A percentile compares a stretch with the other conserved stretches of the same genome.
These are phyloP conservation scores for Dothiorella sarmentorum DNA, from an alignment of 2,329 filamentous ascomycete species.

Conservation along the genomic window DNA sequence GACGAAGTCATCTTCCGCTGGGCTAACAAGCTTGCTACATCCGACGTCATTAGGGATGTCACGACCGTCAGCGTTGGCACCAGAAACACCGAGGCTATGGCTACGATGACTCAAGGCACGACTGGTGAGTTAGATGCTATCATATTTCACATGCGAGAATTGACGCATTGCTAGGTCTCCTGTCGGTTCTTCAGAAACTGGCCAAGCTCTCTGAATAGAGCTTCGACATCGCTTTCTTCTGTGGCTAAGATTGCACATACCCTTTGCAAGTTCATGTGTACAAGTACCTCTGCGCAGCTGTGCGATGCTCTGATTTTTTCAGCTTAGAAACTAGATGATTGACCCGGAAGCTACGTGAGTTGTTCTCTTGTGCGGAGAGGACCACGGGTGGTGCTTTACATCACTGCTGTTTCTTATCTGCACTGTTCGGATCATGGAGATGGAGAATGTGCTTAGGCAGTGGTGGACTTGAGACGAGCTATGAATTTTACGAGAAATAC, in stretches of 20 bases:
- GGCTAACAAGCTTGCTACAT: slow-evolving; percentile 72
- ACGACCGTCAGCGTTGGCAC: slow-evolving; percentile 83
- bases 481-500: not conserved
- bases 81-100: slow-evolving; percentile 81
- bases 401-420: not conserved
- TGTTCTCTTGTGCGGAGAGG: not conserved
- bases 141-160: slow-evolving; percentile 13
- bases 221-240: not conserved
- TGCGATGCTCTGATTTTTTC: not conserved
- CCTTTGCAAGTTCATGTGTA: not conserved
- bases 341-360: not conserved
- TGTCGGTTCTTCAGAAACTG: slow-evolving; percentile 53
- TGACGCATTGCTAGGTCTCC: slow-evolving; percentile 40
- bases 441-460: not conserved
- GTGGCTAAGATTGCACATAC: slow-evolving; percentile 3
- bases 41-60: slow-evolving; percentile 53
- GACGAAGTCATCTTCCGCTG: slow-evolving; percentile 93
- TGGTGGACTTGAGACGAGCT: not conserved
- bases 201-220: slow-evolving; percentile 26
- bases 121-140: slow-evolving; percentile 61
- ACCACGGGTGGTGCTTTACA: not conserved
- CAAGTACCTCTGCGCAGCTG: slow-evolving; percentile 13
- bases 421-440: not conserved
- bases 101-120: slow-evolving; percentile 85
- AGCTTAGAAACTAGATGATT: slow-evolving; percentile 6